Evolutionary conservation across 768 basidiomycete genomes (phyloP).

Genomic region (Pleurotus platypus): DNA sequence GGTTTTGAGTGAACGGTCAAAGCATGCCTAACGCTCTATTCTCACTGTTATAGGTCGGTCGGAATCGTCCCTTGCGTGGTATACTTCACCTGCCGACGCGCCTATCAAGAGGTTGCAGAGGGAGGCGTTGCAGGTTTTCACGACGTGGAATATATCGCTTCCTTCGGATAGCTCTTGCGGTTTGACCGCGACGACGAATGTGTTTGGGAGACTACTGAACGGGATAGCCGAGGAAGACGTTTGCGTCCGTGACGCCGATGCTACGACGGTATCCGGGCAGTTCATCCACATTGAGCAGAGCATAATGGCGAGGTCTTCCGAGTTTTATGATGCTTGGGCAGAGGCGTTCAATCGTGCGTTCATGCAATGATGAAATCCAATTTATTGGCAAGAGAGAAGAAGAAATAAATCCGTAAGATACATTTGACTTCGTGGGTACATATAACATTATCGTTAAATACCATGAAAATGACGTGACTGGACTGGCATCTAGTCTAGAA

Average conservation of each 20-base stretch:
- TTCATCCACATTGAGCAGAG: conserved; percentile 45
- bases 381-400: neutral
- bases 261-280: conserved; percentile 24
- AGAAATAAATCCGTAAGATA: neutral
- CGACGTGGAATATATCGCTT: conserved; percentile 33
- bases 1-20: neutral
- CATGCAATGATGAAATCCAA: neutral
- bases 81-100: conserved; percentile 25
- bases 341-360: conserved; percentile 24
- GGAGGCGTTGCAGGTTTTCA: conserved; percentile 26
- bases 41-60: conserved; percentile 15
- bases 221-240: conserved; percentile 24
- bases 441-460: neutral
- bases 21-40: too few species aligned
- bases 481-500: neutral
- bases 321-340: conserved; percentile 30
- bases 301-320: conserved; percentile 13
- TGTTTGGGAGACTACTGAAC: conserved; percentile 43
- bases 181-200: conserved; percentile 41
- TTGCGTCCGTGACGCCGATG: conserved; percentile 24
- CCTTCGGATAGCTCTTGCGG: conserved; percentile 36
- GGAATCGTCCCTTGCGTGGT: conserved; percentile 28
- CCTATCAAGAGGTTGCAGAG: conserved; percentile 33
- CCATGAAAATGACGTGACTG: neutral
- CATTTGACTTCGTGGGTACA: conserved; percentile 3